Percentiles rank a stretch among this genome's conserved stretches.
Conservation (phyloP, 108 stramenopile species). For the Discostella pseudostelligera region DNA sequence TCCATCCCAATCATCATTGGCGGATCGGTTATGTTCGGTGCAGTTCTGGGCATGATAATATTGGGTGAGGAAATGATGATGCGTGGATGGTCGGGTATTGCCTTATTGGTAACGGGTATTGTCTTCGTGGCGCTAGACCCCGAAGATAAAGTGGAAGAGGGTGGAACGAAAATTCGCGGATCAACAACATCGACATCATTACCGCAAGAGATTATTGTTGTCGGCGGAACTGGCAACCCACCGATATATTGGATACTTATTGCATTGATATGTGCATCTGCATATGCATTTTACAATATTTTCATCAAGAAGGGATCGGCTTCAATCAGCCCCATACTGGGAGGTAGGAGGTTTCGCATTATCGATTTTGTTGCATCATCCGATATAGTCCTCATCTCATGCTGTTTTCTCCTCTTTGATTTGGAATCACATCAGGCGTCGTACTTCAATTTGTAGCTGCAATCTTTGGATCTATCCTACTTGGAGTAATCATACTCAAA, state of each 20-base stretch:
- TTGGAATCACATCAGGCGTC: constrained; percentile 19
- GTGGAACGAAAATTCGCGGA: too few relatives aligned
- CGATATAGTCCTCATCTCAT: neutral
- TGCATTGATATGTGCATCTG: constrained; percentile 62
- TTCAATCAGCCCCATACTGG: constrained; percentile 63
- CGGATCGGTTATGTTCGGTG: constrained; percentile 68
- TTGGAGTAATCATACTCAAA: neutral
- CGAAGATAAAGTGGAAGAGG: constrained; percentile 3
- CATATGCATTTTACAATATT: constrained; percentile 77
- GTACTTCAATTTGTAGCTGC: constrained; percentile 76
- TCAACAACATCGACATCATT: too few relatives aligned
- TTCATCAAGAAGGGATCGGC: constrained; percentile 72
- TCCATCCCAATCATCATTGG: constrained; percentile 72
- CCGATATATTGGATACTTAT: constrained; percentile 51
- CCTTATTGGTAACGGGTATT: constrained; percentile 54
- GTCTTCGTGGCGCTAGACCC: constrained; percentile 60
- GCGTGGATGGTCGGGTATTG: constrained; percentile 64
- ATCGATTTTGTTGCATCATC: neutral
- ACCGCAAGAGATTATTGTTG: too few relatives aligned
- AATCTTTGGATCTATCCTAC: constrained; percentile 48
- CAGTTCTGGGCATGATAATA: constrained; percentile 44
- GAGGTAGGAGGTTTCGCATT: constrained; percentile 49
- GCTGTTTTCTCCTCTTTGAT: neutral
- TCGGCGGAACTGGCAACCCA: neutral
- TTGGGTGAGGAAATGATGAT: constrained; percentile 47